Evolutionary conservation across 345 rosid genomes (phyloP), one percentile per base, ranked within the genome.

Genomic region (Cardamine chenopodiifolia): DNA sequence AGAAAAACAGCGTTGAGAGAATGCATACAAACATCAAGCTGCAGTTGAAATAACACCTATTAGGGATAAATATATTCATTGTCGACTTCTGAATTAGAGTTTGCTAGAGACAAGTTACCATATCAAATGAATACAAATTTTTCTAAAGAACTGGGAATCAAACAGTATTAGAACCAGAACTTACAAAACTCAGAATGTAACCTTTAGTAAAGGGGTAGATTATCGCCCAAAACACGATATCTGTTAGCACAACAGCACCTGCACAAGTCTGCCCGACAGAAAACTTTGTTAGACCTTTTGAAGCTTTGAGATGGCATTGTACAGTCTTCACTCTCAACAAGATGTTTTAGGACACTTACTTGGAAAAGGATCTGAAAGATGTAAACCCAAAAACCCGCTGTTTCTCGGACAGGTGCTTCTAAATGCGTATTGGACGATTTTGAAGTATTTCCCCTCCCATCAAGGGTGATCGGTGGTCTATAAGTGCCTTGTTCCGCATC

Each of bases 171-270:
- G 77, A 59, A 57, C 5, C 23, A 60, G 2, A 61, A 89, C 99
- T 90, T 87, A 92, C 99, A 83, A 82, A 76, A 80, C 82, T 78
- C 56, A 95, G 84, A 20, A 12, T 67, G 72, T 58, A 85, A 78
- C 83, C 85, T 66, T 66, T 6, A 35, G 93, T 76, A 77, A 86
- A 83, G 1, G 98, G 97, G 82, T 85, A 92, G 70, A 95, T 66
- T 44, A 95, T 2, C 73, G 70, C 81, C 99, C 99, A 95, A 84
- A 95, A 95, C 64, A 95, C 91, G 8, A 71, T 39, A 77, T 92
- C 99, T 7, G 98, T 95, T 40, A 95, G 87, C 78, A 92, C 66
- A 55, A 84, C 98, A 29, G 99, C 91, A 69, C 99, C 98, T 8
- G 91, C 97, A 80, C 86, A 85, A 57, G 77, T 86, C 99, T 95